phyloP scores from a whole-genome alignment of 106 monocot genomes.

The Dendrobium chrysotoxum region DNA sequence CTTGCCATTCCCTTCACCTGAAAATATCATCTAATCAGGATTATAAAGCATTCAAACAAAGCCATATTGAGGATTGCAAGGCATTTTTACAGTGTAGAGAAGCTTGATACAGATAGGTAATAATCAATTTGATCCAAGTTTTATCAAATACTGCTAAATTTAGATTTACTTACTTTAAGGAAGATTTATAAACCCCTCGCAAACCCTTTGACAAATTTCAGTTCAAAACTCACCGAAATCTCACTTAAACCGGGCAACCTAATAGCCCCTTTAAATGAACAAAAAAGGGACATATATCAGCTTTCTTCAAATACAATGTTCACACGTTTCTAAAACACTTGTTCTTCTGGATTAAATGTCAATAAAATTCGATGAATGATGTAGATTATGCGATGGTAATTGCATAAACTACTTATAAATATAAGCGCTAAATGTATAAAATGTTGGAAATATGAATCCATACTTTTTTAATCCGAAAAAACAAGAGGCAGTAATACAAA shows the following conservation, averaged over 20 bases:
- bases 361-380: background rate
- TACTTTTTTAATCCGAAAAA: background rate
- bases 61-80: background rate
- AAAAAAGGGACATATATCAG: background rate
- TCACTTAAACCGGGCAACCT: too few relatives aligned
- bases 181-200: too few relatives aligned
- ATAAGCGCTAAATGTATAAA: background rate
- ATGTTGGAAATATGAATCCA: background rate
- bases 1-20: slow-evolving; percentile 77
- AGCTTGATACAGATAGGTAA: background rate
- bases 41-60: background rate
- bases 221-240: too few relatives aligned
- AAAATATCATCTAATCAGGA: background rate
- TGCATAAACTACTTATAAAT: background rate
- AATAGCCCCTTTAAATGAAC: too few relatives aligned
- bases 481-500: background rate
- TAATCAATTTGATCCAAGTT: background rate
- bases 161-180: too few relatives aligned
- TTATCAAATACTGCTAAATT: background rate
- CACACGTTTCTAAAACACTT: background rate
- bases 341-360: background rate
- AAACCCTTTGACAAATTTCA: too few relatives aligned
- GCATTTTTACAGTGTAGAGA: background rate
- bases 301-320: background rate
- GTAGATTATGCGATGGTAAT: background rate